Base-by-base conservation (phyloP, 2,329 filamentous ascomycete genomes). In the Penicillium brasilianum region DNA sequence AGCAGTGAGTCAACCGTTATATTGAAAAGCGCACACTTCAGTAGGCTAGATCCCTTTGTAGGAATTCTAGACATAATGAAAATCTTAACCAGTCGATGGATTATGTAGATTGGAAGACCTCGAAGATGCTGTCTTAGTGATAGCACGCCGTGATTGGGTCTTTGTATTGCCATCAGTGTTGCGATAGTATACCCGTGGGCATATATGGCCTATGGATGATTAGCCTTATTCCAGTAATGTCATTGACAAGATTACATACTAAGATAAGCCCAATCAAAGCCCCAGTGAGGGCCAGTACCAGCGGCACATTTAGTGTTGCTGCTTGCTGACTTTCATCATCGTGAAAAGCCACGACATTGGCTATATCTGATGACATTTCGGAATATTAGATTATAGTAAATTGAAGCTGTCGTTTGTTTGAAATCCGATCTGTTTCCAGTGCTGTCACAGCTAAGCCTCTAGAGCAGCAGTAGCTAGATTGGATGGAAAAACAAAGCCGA, bases 81-180 rank as follows among this genome's bases (percentile, higher is more conserved):
- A 3, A 52, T 37, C 10, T 59, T 59, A 14, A 52, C 5, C 16
- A 51, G 25, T 18, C 52, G 58, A 50, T 59, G 58, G 4, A 43
- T 20, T 7, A 55, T n/a, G 11, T 34, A 55, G 22, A 59, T 55
- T 34, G 57, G 13, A 36, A 59, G 36, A 25, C 51, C 51, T 36
- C 44, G 57, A 50, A 55, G 41, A 22, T 43, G 34, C 4, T 20
- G 25, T 16, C 22, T 41, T 10, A 48, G 7, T 34, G 41, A 11
- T 48, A 16, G 36, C 5, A 5, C 14, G 10, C n/a, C 7, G 9
- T 16, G 11, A 13, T 43, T 20, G 8, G 43, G 43, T 28, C 44
- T 43, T 20, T 25, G 18, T 14, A 36, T 55, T 16, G 44, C 51
- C n/a, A 4, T 30, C 11, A 51, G n/a, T 18, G 36, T 54, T 44